phyloP scores from a whole-genome alignment of 352 stramenopile species.

The Nannochloropsis limnetica region DNA sequence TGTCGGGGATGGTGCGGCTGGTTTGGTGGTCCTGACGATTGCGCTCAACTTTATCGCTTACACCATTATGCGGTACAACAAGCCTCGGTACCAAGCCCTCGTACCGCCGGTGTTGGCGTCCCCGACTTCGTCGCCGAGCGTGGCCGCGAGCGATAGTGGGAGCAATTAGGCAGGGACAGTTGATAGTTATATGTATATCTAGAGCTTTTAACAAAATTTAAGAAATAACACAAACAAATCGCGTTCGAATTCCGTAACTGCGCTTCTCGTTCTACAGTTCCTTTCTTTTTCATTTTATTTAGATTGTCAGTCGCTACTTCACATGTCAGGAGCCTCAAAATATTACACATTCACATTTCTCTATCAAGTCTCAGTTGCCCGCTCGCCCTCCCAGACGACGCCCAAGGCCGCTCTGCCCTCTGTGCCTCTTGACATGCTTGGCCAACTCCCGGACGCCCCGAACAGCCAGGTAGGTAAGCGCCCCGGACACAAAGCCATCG shows the following conservation, averaged over 20 bases:
- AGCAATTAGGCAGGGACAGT: background rate
- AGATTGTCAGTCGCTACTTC: background rate
- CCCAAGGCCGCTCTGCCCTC: background rate
- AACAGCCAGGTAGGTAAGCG: background rate
- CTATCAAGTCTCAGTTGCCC: background rate
- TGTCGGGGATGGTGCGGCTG: conserved; percentile 34
- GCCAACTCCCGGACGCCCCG: background rate
- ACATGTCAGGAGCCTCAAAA: background rate
- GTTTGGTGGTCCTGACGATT: conserved; percentile 37
- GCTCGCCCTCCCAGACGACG: background rate
- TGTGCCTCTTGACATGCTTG: background rate
- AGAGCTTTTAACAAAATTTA: background rate
- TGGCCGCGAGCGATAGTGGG: background rate
- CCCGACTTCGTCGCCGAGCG: too few relatives aligned
- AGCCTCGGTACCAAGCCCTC: conserved; percentile 36
- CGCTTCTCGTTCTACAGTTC: background rate
- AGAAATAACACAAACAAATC: background rate
- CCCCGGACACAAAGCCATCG: background rate
- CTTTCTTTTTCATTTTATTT: too few relatives aligned
- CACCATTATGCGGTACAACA: conserved; percentile 40
- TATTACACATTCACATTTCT: background rate
- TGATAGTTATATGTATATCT: background rate
- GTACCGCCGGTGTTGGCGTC: background rate
- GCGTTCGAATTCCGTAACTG: background rate
- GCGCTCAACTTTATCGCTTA: conserved; percentile 41